Conservation (phyloP, 805 yeast genomes). For the Candida caryicola region DNA sequence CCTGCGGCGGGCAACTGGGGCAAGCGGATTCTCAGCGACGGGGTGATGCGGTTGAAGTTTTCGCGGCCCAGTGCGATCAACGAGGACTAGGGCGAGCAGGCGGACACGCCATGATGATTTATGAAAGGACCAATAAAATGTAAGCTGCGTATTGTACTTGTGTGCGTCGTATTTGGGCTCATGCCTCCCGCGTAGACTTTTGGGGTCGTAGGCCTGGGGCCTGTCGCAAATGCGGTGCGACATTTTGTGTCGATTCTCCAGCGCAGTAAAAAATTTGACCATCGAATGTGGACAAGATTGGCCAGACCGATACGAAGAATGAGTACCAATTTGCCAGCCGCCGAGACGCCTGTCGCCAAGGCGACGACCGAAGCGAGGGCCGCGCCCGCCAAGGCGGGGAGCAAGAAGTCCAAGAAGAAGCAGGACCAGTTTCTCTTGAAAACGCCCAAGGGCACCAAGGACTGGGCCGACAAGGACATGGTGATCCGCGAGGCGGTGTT, state of each 20-base stretch:
- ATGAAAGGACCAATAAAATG: no score
- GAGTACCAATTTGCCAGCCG: constrained; percentile 19
- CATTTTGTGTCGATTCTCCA: no score
- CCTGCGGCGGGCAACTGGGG: constrained; percentile 95
- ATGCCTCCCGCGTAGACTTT: no score
- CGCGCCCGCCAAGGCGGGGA: constrained; percentile 6
- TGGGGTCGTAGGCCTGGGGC: no score
- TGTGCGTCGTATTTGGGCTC: no score
- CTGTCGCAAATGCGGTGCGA: no score
- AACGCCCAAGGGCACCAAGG: constrained; percentile 96
- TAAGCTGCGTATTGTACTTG: no score
- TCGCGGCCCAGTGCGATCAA: constrained; percentile 40
- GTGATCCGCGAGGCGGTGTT: constrained; percentile 88
- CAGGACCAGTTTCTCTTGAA: constrained; percentile 71
- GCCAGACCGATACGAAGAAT: constrained; percentile 14
- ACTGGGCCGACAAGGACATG: constrained; percentile 99
- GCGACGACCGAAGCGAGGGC: constrained; percentile 5
- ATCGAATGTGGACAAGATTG: constrained; percentile 3
- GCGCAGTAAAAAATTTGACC: constrained; percentile 1
- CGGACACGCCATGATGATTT: no score
- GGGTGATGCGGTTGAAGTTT: constrained; percentile 43
- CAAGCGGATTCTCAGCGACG: constrained; percentile 60
- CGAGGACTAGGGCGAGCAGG: constrained; percentile 41
- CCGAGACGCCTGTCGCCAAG: constrained; percentile 1
- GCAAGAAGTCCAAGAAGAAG: constrained; percentile 31